phyloP scores from a whole-genome alignment of 169 alveolate species.

The Eimeria necatrix region DNA sequence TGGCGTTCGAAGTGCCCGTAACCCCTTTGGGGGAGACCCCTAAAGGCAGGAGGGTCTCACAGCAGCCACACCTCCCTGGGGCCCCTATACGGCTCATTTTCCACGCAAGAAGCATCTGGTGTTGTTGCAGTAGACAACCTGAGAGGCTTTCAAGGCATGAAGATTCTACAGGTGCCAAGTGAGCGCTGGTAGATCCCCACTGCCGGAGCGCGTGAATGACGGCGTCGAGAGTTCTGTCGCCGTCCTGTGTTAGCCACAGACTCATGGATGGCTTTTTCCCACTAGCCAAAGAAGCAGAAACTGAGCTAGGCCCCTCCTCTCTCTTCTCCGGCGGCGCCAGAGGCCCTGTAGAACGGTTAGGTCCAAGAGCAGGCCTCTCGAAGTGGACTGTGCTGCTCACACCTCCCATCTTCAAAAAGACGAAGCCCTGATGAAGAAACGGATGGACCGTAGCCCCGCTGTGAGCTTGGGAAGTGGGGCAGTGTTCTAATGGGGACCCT shows the following conservation, averaged over 20 bases:
- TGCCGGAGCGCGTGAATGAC: constrained; percentile 40
- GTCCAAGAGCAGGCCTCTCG: constrained; percentile 45
- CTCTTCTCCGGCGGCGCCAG: constrained; percentile 30
- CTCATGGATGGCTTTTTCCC: constrained; percentile 18
- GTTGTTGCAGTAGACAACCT: constrained; percentile 66
- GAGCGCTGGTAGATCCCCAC: background rate
- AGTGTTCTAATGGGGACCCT: constrained; percentile 55
- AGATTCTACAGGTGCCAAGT: background rate
- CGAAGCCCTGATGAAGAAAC: constrained; percentile 6
- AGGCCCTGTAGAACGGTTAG: background rate
- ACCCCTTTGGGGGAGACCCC: constrained; percentile 22
- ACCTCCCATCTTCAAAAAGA: constrained; percentile 38
- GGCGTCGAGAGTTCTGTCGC: constrained; percentile 69
- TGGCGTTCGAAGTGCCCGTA: constrained; percentile 7
- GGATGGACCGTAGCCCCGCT: background rate
- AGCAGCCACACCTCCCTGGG: constrained; percentile 72
- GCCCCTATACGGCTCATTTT: constrained; percentile 68
- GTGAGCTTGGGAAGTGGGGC: constrained; percentile 14
- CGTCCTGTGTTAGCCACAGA: constrained; percentile 55
- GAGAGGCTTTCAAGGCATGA: constrained; percentile 1
- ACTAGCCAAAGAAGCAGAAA: background rate
- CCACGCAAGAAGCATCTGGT: constrained; percentile 64
- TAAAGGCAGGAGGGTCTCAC: constrained; percentile 64
- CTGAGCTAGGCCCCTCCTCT: constrained; percentile 21
- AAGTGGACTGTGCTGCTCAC: constrained; percentile 67